Percentiles rank a stretch among this genome's conserved stretches.
Conservation (phyloP, 495 filamentous ascomycete species). For the Xylaria flabelliformis region DNA sequence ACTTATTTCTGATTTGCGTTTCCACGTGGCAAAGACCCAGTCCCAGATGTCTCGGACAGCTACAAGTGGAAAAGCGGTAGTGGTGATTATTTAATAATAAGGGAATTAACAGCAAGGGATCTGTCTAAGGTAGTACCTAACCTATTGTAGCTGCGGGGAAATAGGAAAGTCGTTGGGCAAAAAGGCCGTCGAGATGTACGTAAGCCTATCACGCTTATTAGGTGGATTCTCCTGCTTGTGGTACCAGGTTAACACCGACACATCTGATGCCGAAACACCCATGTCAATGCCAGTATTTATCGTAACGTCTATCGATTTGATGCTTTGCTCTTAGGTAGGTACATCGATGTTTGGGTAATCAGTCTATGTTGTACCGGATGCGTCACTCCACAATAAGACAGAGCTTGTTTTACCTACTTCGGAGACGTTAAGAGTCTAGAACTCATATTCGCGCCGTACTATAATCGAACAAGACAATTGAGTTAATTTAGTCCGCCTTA, state of each 20-base stretch:
- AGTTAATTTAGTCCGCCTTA: not conserved
- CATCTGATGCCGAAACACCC: conserved; percentile 1
- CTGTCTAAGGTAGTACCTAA: conserved; percentile 10
- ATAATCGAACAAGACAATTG: conserved; percentile 2
- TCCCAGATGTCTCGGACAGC: conserved; percentile 9
- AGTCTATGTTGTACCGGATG: not conserved
- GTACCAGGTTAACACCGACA: conserved; percentile 1
- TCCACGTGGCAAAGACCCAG: conserved; percentile 22
- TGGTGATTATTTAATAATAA: conserved; percentile 7
- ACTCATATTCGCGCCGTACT: not conserved
- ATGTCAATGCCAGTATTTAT: not conserved
- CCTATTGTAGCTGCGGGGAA: conserved; percentile 20
- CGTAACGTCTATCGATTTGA: not conserved
- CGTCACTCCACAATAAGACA: not conserved
- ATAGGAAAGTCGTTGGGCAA: not conserved
- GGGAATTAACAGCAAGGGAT: conserved; percentile 7
- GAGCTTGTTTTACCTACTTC: not conserved
- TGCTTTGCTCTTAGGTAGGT: not conserved
- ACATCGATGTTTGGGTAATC: not conserved
- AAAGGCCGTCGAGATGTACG: not conserved
- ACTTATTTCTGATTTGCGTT: conserved; percentile 12
- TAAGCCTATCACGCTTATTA: conserved; percentile 20
- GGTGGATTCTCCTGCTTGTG: conserved; percentile 10
- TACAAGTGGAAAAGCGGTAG: conserved; percentile 14
- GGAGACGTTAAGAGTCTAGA: not conserved